These are phyloP conservation scores for Amniculicola lignicola DNA, from an alignment of 495 filamentous ascomycete species.

Conservation along the genomic window DNA sequence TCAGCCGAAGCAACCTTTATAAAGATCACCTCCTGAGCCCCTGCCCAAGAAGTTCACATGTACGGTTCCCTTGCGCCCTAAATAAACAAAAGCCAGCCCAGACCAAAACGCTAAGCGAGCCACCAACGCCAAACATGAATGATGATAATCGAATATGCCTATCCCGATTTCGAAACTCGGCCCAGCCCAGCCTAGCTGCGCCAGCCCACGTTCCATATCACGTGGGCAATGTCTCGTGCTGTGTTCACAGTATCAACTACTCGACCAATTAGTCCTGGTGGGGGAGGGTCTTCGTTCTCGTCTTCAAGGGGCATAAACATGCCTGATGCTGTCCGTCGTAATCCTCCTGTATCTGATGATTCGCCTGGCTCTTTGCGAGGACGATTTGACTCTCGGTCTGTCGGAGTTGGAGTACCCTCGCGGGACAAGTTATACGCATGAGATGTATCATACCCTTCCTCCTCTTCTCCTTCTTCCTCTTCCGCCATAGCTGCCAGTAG, in stretches of 20 bases:
- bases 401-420: neutral
- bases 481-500: conserved; percentile 55
- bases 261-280: conserved; percentile 66
- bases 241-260: conserved; percentile 96
- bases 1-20: too few species aligned
- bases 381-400: neutral
- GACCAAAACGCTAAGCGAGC: too few species aligned
- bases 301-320: conserved; percentile 85
- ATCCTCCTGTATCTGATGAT: conserved; percentile 37
- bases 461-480: conserved; percentile 64
- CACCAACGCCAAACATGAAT: too few species aligned
- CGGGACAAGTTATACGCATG: conserved; percentile 34
- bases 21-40: too few species aligned
- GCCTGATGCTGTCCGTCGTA: conserved; percentile 71
- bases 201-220: conserved; percentile 99
- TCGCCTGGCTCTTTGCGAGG: neutral
- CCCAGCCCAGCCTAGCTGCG: conserved; percentile 45
- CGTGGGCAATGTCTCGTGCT: conserved; percentile 89
- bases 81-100: too few species aligned
- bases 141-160: too few species aligned
- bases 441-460: conserved; percentile 53
- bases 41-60: too few species aligned
- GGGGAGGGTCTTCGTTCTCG: conserved; percentile 59
- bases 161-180: too few species aligned
- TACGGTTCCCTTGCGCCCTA: too few species aligned